Percentiles rank a stretch among this genome's conserved stretches.
Conservation (phyloP, 2,329 filamentous ascomycete genomes). For the Aureobasidium leucospermi region DNA sequence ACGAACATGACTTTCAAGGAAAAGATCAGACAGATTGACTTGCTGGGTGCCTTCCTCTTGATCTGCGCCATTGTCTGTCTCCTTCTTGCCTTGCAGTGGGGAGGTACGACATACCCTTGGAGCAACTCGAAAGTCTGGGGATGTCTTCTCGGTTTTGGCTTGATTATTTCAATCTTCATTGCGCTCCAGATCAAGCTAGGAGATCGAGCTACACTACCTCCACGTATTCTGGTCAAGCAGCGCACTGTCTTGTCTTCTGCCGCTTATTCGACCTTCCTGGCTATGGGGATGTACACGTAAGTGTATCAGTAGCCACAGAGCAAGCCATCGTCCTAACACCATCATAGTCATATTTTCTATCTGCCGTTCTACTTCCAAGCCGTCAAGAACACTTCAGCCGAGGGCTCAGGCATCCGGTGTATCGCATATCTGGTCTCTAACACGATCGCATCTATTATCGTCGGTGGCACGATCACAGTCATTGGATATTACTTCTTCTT, state of each 20-base stretch:
- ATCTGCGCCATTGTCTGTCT: slow-evolving; percentile 31
- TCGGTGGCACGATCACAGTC: slow-evolving; percentile 19
- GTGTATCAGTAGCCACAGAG: not conserved
- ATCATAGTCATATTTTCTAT: slow-evolving; percentile 27
- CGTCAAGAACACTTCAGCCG: slow-evolving; percentile 22
- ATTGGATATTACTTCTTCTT: slow-evolving; percentile 22
- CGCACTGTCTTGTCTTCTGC: slow-evolving; percentile 29
- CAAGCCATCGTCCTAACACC: not conserved
- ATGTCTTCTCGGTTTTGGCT: slow-evolving; percentile 1
- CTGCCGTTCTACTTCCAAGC: slow-evolving; percentile 28
- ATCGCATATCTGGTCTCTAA: slow-evolving; percentile 36
- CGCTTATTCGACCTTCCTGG: slow-evolving; percentile 29
- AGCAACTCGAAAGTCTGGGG: slow-evolving; percentile 20
- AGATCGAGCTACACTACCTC: slow-evolving; percentile 22
- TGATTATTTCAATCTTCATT: slow-evolving; percentile 12
- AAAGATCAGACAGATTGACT: slow-evolving; percentile 37
- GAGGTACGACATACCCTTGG: slow-evolving; percentile 35
- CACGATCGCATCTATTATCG: slow-evolving; percentile 17
- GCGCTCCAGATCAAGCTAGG: slow-evolving; percentile 17
- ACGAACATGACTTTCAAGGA: slow-evolving; percentile 28
- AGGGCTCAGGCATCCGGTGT: slow-evolving; percentile 39
- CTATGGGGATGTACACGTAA: slow-evolving; percentile 32
- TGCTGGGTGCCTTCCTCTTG: slow-evolving; percentile 38
- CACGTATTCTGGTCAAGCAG: slow-evolving; percentile 22
- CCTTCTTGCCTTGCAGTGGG: slow-evolving; percentile 40